Percentiles rank a stretch among this genome's conserved stretches.
These are phyloP conservation scores for Exophiala sideris DNA, from an alignment of 2,329 filamentous ascomycete genomes.

Conservation along the genomic window DNA sequence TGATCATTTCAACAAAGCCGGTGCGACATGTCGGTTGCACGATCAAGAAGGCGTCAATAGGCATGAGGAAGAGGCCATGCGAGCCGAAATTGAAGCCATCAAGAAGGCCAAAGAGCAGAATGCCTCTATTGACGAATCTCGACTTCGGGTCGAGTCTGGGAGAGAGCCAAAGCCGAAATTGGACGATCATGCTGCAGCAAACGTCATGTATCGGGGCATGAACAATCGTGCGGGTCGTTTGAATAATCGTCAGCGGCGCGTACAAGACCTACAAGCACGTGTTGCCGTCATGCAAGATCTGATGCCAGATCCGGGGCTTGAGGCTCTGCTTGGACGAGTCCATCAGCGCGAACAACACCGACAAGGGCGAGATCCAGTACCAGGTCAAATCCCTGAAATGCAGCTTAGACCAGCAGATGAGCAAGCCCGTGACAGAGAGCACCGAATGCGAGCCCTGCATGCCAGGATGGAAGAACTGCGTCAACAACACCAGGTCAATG, in stretches of 20 bases:
- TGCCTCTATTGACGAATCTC: conserved; percentile 24
- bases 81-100: conserved; percentile 33
- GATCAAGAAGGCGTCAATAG: conserved; percentile 48
- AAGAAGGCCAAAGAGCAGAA: conserved; percentile 30
- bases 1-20: conserved; percentile 71
- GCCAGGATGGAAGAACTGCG: too few relatives aligned
- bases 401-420: too few relatives aligned
- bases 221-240: conserved; percentile 5
- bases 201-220: conserved; percentile 8
- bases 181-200: conserved; percentile 9
- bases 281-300: conserved; percentile 1
- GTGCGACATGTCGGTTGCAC: conserved; percentile 62
- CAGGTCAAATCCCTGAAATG: neutral
- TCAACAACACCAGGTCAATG: too few relatives aligned
- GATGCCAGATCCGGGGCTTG: conserved; percentile 7
- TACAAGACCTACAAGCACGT: conserved; percentile 4
- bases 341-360: neutral
- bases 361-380: neutral
- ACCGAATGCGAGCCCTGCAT: neutral
- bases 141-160: conserved; percentile 23
- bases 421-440: neutral
- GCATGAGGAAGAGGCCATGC: conserved; percentile 30
- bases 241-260: conserved; percentile 3
- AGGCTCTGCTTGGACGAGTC: neutral
- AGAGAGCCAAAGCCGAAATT: conserved; percentile 3